These are phyloP conservation scores for Bathelium albidoporum DNA, from an alignment of 495 filamentous ascomycete species.

Conservation along the genomic window DNA sequence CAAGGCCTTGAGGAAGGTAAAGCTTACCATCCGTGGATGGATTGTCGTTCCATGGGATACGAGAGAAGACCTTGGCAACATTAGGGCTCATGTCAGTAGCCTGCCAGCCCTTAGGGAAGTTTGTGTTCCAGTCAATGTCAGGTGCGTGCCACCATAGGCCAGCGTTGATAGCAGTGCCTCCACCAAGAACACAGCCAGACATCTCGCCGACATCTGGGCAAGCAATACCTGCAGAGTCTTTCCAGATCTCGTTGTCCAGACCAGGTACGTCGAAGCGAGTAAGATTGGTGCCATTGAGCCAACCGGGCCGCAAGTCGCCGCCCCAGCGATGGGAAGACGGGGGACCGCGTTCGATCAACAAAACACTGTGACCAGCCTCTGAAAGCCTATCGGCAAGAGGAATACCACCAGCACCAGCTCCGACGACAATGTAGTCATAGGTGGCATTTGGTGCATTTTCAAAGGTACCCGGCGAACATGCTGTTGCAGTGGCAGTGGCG, in stretches of 20 bases:
- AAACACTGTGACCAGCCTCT: slow-evolving; percentile 50
- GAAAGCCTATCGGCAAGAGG: slow-evolving; percentile 55
- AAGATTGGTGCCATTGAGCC: slow-evolving; percentile 55
- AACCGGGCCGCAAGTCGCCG: slow-evolving; percentile 48
- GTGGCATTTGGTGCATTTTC: slow-evolving; percentile 33
- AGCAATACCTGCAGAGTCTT: slow-evolving; percentile 49
- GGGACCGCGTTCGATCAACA: slow-evolving; percentile 58
- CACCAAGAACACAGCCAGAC: slow-evolving; percentile 69
- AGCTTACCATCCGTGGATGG: slow-evolving; percentile 58
- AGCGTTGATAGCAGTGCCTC: slow-evolving; percentile 67
- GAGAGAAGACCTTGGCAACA: slow-evolving; percentile 49
- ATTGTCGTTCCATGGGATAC: slow-evolving; percentile 58
- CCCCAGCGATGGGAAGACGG: slow-evolving; percentile 50
- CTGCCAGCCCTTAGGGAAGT: slow-evolving; percentile 68
- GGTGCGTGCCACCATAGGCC: slow-evolving; percentile 49
- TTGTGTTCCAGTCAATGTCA: slow-evolving; percentile 57
- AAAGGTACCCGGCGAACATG: slow-evolving; percentile 23
- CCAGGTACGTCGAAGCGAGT: slow-evolving; percentile 75
- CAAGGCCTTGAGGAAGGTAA: slow-evolving; percentile 58
- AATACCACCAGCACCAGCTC: slow-evolving; percentile 55
- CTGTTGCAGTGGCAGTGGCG: slow-evolving; percentile 32
- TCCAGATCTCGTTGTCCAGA: slow-evolving; percentile 61
- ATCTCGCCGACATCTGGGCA: slow-evolving; percentile 63
- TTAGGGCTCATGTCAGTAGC: slow-evolving; percentile 49
- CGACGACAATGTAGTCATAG: slow-evolving; percentile 61